Evolutionary conservation across 2,329 filamentous ascomycete genomes (phyloP).

Genomic region (Colletotrichum caudatum): DNA sequence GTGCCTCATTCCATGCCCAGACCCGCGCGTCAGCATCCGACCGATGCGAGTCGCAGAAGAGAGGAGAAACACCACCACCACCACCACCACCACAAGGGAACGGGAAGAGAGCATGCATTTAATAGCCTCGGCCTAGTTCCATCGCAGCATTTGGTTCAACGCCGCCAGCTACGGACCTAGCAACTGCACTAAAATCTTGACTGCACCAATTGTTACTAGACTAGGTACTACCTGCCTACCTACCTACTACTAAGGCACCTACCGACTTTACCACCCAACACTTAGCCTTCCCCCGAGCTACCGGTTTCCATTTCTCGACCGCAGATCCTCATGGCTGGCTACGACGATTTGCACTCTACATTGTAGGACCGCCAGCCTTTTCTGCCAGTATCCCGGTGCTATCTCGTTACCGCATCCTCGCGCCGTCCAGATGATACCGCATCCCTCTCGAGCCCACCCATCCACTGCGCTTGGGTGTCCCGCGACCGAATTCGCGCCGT

Average conservation of each 20-base stretch:
- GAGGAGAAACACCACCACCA: slow-evolving; percentile 15
- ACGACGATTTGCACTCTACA: slow-evolving; percentile 29
- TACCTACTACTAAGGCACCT: background rate
- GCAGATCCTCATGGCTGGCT: slow-evolving; percentile 39
- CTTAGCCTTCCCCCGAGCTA: background rate
- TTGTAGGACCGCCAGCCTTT: slow-evolving; percentile 11
- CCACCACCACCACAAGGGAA: slow-evolving; percentile 10
- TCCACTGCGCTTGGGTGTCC: slow-evolving; percentile 37
- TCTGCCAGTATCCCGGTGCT: slow-evolving; percentile 2
- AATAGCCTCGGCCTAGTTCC: slow-evolving; percentile 33
- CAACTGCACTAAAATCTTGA: slow-evolving; percentile 13
- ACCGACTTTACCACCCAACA: background rate
- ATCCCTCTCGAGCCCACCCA: slow-evolving; percentile 30
- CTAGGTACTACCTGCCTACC: background rate
- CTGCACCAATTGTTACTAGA: background rate
- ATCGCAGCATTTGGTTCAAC: slow-evolving; percentile 22
- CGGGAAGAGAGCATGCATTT: slow-evolving; percentile 6
- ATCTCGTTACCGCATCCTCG: background rate
- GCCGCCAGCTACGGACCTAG: slow-evolving; percentile 1
- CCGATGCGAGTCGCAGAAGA: slow-evolving; percentile 33
- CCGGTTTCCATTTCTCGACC: slow-evolving; percentile 8
- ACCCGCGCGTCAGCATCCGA: slow-evolving; percentile 31
- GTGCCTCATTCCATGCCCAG: slow-evolving; percentile 28
- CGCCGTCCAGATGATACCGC: slow-evolving; percentile 40
- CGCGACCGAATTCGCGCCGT: slow-evolving; percentile 31